Evolutionary conservation across 257 asterid species (phyloP), one percentile per base, ranked within the genome.

Genomic region (Nicotiana noctiflora): DNA sequence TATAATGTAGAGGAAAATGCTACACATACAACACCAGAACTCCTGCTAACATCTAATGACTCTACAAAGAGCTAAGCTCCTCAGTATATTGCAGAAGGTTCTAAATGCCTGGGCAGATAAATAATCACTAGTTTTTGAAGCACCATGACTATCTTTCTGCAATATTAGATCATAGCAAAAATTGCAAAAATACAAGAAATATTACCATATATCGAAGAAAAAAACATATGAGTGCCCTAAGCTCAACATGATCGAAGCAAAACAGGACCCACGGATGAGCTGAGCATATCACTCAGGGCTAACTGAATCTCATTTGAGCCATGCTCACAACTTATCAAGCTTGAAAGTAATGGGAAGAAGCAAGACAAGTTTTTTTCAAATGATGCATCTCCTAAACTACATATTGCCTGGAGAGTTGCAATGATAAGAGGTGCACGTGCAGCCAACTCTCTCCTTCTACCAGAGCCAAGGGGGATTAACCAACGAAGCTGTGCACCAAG

Each of bases 361-460:
- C 86, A 15, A 62, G 93, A 75, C 82, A 96, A 67, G 86, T 88
- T 94, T 89, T 87, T 94, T 92, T 90, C 94, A 13, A 96, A 91
- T 5, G 94, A 92, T 76, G 95, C 81, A 79, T 90, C 95, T 82
- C 89, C 94, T 75, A 96, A 85, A 89, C 93, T 86, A 51, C 94
- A 84, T 14, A 96, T 89, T n/a, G 99, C 98, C 62, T 96, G 97
- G 34, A 96, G 93, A 40, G 97, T 87, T 17, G 94, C 87, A 52
- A 93, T 95, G 18, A 96, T 84, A 56, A 96, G 94, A 79, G 98
- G 99, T 13, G 98, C 98, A 27, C 99, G 92, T 61, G 97, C 94
- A 81, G 98, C 97, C 86, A 96, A 81, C 85, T 96, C 99, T 82
- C 95, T 89, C 60, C 93, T 84, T 78, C 90, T 94, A 49, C 92